Base-by-base conservation (phyloP, 2,329 filamentous ascomycete species). In the Lecanicillium sp. region DNA sequence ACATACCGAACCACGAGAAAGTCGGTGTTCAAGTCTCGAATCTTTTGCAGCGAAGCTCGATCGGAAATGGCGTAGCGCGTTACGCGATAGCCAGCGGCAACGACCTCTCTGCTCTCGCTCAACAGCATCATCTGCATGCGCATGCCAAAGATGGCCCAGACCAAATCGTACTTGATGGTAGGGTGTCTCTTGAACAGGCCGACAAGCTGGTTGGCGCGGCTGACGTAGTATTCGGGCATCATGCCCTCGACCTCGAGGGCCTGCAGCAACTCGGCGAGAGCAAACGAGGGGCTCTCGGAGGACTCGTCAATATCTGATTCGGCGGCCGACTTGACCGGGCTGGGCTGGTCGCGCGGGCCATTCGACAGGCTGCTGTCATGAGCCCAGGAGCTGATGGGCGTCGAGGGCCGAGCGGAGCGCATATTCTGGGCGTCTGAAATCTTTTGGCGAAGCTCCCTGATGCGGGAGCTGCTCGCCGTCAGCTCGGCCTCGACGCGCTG, bases 31-130 rank as follows among this genome's bases (percentile, higher is more conserved):
- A 97, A 68, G 12, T 75, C 74, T 40, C 90, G 79, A 44, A 98
- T 95, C 36, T 82, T 95, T 56, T 86, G 84, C 17, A 98, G 71
- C 3, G 92, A 98, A 33, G 81, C 81, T 25, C 88, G 73, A 57
- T 98, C 92, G 10, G 90, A 94, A 49, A 98, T 92, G 36, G 90
- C 86, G 62, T 97, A 94, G 58, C 92, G 79, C 43, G 88, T 89
- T 62, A 97, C 84, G 46, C 92, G 77, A 60, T 97, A 98, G 2
- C 87, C 92, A 31, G 92, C 87, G 18, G 92, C 92, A 17, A 95
- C 87, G 10, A 97, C 90, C 65, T 98, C 94, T 48, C 90, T 80
- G 58, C 86, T 96, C 50, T 96, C 90, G 55, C 90, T 96, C 41
- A 98, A 69, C 17, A 98, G 79, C 87, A 98, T 94, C 49, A 87